Evolutionary conservation across 805 yeast species (phyloP).

Genomic region (Metschnikowia drakensbergensis): DNA sequence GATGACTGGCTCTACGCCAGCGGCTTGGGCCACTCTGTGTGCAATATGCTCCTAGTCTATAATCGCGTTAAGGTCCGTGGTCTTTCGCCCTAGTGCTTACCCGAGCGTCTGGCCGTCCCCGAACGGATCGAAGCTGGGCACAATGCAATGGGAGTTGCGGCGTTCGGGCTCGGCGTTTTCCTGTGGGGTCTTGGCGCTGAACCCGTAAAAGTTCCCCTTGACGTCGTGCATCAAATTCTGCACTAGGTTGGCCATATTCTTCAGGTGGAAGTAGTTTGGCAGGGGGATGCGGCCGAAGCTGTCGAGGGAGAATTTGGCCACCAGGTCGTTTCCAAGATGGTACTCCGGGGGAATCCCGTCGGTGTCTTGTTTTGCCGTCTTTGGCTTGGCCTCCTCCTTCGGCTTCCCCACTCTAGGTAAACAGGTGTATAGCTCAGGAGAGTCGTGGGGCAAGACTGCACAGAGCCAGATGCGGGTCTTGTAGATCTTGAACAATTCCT

Average conservation of each 20-base stretch:
- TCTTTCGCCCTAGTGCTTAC: not conserved
- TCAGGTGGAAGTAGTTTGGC: conserved; percentile 52
- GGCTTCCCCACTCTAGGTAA: conserved; percentile 8
- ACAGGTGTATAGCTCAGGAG: conserved; percentile 29
- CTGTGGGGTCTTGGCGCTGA: conserved; percentile 17
- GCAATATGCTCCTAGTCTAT: not conserved
- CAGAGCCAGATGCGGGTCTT: conserved; percentile 48
- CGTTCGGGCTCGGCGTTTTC: conserved; percentile 3
- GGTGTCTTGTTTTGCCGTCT: not conserved
- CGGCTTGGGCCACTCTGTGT: too few relatives aligned
- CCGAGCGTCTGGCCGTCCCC: conserved; percentile 9
- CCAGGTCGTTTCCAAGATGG: conserved; percentile 36
- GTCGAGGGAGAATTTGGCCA: conserved; percentile 41
- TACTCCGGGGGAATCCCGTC: conserved; percentile 35
- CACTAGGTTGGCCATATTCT: conserved; percentile 45
- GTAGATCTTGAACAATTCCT: conserved; percentile 43
- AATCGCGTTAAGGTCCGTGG: not conserved
- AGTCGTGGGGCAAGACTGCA: conserved; percentile 42
- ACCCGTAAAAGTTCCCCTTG: conserved; percentile 41
- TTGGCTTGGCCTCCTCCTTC: conserved; percentile 1
- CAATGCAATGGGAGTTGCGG: conserved; percentile 11
- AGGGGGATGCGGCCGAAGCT: conserved; percentile 38
- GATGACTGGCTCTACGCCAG: too few relatives aligned
- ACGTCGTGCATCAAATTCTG: conserved; percentile 42
- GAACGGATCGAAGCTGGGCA: conserved; percentile 15